phyloP scores from a whole-genome alignment of 768 basidiomycete species.

The Amanita thiersii region DNA sequence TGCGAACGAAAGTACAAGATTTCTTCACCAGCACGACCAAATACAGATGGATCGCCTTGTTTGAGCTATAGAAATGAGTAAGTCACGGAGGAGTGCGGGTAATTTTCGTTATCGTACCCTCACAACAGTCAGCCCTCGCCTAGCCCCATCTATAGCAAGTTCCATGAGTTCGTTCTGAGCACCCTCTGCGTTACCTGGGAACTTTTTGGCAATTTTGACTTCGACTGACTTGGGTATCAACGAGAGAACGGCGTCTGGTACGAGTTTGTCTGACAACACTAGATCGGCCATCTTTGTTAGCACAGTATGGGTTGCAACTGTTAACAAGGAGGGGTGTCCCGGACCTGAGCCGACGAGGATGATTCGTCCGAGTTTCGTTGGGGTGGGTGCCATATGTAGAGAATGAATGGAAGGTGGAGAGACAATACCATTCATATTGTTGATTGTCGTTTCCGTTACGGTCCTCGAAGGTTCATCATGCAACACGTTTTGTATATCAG shows the following conservation, averaged over 20 bases:
- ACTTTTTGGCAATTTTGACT: conserved; percentile 90
- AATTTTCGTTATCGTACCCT: conserved; percentile 40
- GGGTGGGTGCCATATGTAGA: conserved; percentile 3
- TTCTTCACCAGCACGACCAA: conserved; percentile 93
- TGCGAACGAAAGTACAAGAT: conserved; percentile 83
- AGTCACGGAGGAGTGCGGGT: neutral
- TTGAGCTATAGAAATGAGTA: conserved; percentile 54
- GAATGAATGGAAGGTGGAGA: conserved; percentile 10
- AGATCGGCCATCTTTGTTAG: conserved; percentile 77
- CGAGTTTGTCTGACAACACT: conserved; percentile 94
- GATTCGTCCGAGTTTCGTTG: conserved; percentile 56
- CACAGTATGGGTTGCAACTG: conserved; percentile 74
- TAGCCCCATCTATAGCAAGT: conserved; percentile 77
- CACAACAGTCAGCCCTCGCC: conserved; percentile 76
- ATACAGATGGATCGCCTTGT: conserved; percentile 95
- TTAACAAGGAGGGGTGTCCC: conserved; percentile 89
- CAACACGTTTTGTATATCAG: conserved; percentile 62
- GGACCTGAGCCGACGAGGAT: conserved; percentile 92
- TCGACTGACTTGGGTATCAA: conserved; percentile 69
- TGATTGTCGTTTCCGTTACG: neutral
- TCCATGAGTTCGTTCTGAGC: conserved; percentile 96
- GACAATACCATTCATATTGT: conserved; percentile 8
- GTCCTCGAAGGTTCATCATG: conserved; percentile 23
- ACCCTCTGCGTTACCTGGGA: conserved; percentile 94
- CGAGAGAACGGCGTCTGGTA: conserved; percentile 79